Evolutionary conservation across 1,139 yeast genomes (phyloP).

Genomic region (Candida sp.): DNA sequence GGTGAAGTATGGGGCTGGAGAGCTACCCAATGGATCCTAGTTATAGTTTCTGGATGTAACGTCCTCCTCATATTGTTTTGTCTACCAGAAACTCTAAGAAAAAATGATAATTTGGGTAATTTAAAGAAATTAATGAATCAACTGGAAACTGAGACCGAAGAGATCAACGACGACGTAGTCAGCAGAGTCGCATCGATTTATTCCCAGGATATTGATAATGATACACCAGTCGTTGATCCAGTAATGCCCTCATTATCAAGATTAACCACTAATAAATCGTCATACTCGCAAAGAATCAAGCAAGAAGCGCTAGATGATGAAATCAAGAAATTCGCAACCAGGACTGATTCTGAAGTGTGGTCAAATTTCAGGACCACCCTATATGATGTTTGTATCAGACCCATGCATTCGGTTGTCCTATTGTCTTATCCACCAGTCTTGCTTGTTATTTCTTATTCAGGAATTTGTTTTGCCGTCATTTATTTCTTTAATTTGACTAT

Average conservation of each 20-base stretch:
- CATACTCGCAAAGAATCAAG: constrained; percentile 27
- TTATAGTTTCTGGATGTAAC: constrained; percentile 59
- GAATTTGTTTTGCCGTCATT: constrained; percentile 63
- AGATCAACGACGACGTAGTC: constrained; percentile 13
- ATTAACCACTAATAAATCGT: constrained; percentile 31
- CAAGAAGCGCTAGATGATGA: constrained; percentile 22
- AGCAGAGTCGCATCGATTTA: constrained; percentile 13
- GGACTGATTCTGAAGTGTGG: constrained; percentile 9
- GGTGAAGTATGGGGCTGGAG: constrained; percentile 81
- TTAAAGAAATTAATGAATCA: constrained; percentile 36
- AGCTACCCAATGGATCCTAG: constrained; percentile 85
- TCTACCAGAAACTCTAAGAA: constrained; percentile 75
- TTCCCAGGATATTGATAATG: constrained; percentile 14
- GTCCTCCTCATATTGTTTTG: constrained; percentile 47
- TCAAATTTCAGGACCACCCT: constrained; percentile 12
- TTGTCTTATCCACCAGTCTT: constrained; percentile 71
- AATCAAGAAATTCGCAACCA: constrained; percentile 14
- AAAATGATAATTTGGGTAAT: constrained; percentile 48
- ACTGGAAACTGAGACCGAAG: neutral
- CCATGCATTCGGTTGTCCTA: constrained; percentile 51
- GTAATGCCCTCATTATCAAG: constrained; percentile 37
- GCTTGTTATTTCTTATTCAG: constrained; percentile 60
- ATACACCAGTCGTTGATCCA: constrained; percentile 31
- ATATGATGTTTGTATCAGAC: constrained; percentile 42
- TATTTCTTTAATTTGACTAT: constrained; percentile 77